Evolutionary conservation across 345 rosid species (phyloP), one percentile per base, ranked within the genome.

Genomic region (Boechera stricta): DNA sequence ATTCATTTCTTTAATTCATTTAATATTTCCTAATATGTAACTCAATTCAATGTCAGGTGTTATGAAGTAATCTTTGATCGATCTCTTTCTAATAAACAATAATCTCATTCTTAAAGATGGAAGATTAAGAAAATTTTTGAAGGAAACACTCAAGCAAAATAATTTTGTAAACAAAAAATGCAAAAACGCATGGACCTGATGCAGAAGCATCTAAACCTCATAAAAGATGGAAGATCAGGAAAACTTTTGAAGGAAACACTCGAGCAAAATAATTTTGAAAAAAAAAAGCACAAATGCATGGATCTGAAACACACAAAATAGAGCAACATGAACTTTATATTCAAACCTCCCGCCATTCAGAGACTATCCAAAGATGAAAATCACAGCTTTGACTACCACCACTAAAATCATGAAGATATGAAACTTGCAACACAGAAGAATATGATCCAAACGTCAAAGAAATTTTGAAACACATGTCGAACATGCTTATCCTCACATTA

Each of bases 391-490:
- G 58, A 35, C 31, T 18, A 0, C 13, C 48, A 60, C 36, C 21
- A 62, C 39, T 44, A 42, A 32, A 28, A 35, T 9, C 42, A 53
- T 6, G 18, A 73, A 32, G 47, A 73, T 54, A 21, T 44, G 26
- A 64, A 64, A 64, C 12, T 7, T 2, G 5, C 33, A 73, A 8
- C 44, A 64, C 41, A 9, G 6, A 39, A 29, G 42, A 53, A 44
- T 7, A 5, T 64, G 54, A 36, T 63, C 5, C 18, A 49, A n/a
- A 61, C 38, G 41, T 62, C 47, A 63, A 57, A 35, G 60, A 75
- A 67, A n/a, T 48, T 55, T 12, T 74, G 28, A 54, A 65, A 35
- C 32, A 11, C 10, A 72, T 72, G 45, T 45, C 57, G 3, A 57
- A 72, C 67, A 16, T 49, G 53, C 39, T 11, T 39, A 28, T 53